Evolutionary conservation across 139 green algal species (phyloP).

Genomic region (Chlamydomonas eustigma): DNA sequence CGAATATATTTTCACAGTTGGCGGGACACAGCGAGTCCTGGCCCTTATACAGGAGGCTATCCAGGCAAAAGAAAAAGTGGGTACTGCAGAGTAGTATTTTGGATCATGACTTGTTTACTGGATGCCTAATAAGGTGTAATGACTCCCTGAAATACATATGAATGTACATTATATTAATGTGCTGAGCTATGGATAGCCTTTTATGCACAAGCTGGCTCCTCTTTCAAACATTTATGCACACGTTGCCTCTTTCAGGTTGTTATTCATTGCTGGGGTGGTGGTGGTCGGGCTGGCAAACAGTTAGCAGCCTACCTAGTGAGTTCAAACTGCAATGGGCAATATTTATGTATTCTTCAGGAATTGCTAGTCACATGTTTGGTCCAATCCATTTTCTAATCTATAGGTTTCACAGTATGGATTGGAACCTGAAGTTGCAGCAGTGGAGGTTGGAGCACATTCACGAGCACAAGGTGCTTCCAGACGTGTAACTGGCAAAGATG

Average conservation of each 20-base stretch:
- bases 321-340: no score
- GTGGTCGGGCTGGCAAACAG: not conserved
- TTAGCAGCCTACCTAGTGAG: not conserved
- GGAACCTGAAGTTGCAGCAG: not conserved
- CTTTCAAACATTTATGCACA: no score
- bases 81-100: no score
- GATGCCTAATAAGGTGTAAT: no score
- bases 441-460: not conserved
- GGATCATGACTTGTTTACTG: no score
- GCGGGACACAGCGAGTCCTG: not conserved
- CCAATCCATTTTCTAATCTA: not conserved
- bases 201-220: no score
- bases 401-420: not conserved
- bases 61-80: not conserved
- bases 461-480: not conserved
- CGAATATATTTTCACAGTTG: no score
- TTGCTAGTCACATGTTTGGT: not conserved
- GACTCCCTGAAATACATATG: no score
- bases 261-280: slow-evolving; percentile 7
- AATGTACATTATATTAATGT: no score
- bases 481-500: not conserved
- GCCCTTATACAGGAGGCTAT: not conserved
- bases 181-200: no score
- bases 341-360: no score
- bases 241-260: not conserved